These are phyloP conservation scores for Graphilbum sp. DNA, from an alignment of 2,329 filamentous ascomycete genomes.

Conservation along the genomic window DNA sequence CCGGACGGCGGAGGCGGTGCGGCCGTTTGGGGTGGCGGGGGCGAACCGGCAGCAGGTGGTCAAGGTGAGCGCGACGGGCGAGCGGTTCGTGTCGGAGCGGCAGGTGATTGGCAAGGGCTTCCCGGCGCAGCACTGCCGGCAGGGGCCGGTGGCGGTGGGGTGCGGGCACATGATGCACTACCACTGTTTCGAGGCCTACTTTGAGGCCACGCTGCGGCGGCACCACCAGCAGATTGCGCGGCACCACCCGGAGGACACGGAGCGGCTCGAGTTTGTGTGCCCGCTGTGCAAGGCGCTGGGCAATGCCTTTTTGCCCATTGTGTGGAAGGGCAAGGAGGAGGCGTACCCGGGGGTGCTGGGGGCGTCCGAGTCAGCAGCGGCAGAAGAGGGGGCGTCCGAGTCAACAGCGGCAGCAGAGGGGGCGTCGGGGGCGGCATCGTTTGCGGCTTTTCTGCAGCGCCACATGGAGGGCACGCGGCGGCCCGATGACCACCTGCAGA, in stretches of 20 bases:
- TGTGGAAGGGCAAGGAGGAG: conserved; percentile 88
- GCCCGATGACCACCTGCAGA: conserved; percentile 18
- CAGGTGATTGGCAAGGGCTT: conserved; percentile 85
- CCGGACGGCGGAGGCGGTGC: conserved; percentile 61
- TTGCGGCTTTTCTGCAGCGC: conserved; percentile 52
- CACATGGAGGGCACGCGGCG: conserved; percentile 29
- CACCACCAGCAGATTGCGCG: conserved; percentile 88
- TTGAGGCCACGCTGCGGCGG: conserved; percentile 64
- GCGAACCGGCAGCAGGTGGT: conserved; percentile 67
- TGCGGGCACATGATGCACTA: conserved; percentile 99
- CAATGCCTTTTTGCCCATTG: conserved; percentile 84
- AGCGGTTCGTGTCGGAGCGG: conserved; percentile 54
- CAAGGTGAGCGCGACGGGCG: conserved; percentile 59
- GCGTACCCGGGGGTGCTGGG: conserved; percentile 60
- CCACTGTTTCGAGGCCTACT: conserved; percentile 84
- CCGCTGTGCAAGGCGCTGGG: conserved; percentile 93
- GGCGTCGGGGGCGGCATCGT: conserved; percentile 25
- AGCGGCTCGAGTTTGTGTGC: conserved; percentile 80
- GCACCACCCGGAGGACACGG: conserved; percentile 73
- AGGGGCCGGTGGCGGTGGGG: conserved; percentile 72
- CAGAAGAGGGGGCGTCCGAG: too few species aligned
- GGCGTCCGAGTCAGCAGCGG: too few species aligned
- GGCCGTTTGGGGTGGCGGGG: conserved; percentile 80
- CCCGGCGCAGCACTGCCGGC: conserved; percentile 45
- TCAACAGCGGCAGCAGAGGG: too few species aligned